Base-by-base conservation (phyloP, 2,329 filamentous ascomycete genomes). In the Neonectria coccinea region DNA sequence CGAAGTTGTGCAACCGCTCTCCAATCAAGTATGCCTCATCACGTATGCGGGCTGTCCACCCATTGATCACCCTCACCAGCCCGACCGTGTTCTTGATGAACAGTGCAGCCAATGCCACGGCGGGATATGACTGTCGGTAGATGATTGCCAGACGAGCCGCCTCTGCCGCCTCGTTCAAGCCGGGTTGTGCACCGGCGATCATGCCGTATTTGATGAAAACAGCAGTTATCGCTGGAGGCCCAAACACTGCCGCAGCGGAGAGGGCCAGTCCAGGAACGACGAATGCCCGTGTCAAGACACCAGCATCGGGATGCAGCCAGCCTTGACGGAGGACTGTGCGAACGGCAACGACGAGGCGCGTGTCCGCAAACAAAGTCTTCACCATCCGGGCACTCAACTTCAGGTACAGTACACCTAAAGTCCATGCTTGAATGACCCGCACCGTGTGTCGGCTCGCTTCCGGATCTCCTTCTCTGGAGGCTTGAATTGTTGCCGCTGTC, bases 1-100 rank as follows among this genome's bases (percentile, higher is more conserved):
- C 92, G 79, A 97, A 97, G 78, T 99, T 99, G 81, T 99, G 97
- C 74, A 99, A 80, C 64, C 94, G 84, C 81, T 99, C 95, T 2
- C 96, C 96, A 75, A 98, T 96, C 48, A 99, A 83, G 77, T 99
- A 99, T 0, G 97, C 94, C 79, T 99, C 97, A 77, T 99, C 97
- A 42, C 93, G 85, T 51, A 99, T 93, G 62, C 91, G 88, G 62
- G 89, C 85, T 72, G 92, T 89, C 94, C 95, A 98, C 20, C 88
- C 82, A 51, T 87, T 86, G 56, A 96, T 86, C 56, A 93, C 86
- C 50, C 85, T 80, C 9, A 86, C 74, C n/a, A 90, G 75, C 11
- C 85, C 84, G 74, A 86, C 74, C 2, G 80, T 76, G 31, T 84
- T 78, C 59, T 71, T 78, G 4, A 82, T 72, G 4, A 79, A 73